Evolutionary conservation across 352 stramenopile species (phyloP).

Genomic region (Pythium phragmitis): DNA sequence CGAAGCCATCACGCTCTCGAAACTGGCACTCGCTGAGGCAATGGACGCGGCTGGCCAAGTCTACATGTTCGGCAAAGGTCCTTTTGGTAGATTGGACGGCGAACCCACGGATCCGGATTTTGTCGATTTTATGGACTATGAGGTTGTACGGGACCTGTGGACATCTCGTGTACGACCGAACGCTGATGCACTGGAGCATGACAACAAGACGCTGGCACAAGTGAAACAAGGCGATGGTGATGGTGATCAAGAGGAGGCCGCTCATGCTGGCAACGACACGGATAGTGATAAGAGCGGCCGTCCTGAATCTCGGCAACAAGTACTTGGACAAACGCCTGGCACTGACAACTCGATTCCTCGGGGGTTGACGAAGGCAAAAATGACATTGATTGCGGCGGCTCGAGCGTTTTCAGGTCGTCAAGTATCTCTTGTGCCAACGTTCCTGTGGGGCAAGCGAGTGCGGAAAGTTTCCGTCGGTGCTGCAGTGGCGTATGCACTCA

Average conservation of each 20-base stretch:
- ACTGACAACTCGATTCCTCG: not conserved
- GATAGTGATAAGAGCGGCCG: not conserved
- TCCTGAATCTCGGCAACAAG: not conserved
- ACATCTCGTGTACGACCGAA: slow-evolving; percentile 47
- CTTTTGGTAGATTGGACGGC: slow-evolving; percentile 62
- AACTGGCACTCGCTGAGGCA: slow-evolving; percentile 46
- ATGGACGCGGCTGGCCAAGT: slow-evolving; percentile 77
- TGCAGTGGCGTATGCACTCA: slow-evolving; percentile 60
- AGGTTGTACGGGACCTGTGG: slow-evolving; percentile 53
- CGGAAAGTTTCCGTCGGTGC: slow-evolving; percentile 48
- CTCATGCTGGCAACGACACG: not conserved
- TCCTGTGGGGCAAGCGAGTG: slow-evolving; percentile 73
- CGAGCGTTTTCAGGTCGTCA: slow-evolving; percentile 51
- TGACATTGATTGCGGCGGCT: slow-evolving; percentile 38
- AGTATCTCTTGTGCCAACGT: slow-evolving; percentile 62
- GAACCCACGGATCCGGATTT: slow-evolving; percentile 56
- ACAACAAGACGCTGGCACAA: slow-evolving; percentile 16
- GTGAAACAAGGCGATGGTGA: not conserved
- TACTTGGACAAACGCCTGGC: not conserved
- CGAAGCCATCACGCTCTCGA: slow-evolving; percentile 46
- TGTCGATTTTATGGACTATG: slow-evolving; percentile 76
- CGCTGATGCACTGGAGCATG: slow-evolving; percentile 10
- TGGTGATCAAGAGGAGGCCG: not conserved
- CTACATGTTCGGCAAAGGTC: slow-evolving; percentile 74
- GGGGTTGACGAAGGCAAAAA: slow-evolving; percentile 28